Evolutionary conservation across 148 eudicot genomes (phyloP), one percentile per base, ranked within the genome.

Genomic region (Simmondsia chinensis): DNA sequence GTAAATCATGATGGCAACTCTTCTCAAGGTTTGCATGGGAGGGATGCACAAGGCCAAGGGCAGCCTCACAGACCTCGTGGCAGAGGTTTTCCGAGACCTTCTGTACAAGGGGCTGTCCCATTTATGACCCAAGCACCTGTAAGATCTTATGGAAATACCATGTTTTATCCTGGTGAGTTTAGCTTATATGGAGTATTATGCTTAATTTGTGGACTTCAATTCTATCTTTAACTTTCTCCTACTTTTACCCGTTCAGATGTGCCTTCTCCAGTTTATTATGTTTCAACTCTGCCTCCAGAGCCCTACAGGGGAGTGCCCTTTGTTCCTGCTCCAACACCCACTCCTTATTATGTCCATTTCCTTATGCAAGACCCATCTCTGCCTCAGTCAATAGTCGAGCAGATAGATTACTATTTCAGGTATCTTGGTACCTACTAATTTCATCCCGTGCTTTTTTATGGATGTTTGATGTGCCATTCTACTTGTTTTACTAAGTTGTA

Each of bases 331-430:
- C 64, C 74, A 9, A 44, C 62, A 26, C 67, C 64, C 5, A 26
- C 55, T 6, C 20, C 48, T n/a, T 49, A 29, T 40, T 14, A 27
- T 21, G 48, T 48, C 46, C 27, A n/a, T n/a, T n/a, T n/a, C n/a
- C n/a, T n/a, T n/a, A n/a, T 25, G 39, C 20, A 42, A 46, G 82
- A 63, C 46, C 28, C 58, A 17, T 8, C 48, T 54, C 24, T 70
- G 41, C 61, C 49, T 31, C 22, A 11, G 29, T 10, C 16, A 56
- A 45, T 82, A 48, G 49, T 75, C 26, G 53, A 30, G 3, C 93
- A 82, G 39, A 72, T 82, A 33, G 70, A 82, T 16, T 79, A 69
- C 48, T 82, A 82, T 50, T 82, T 82, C 70, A 77, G 93, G 85
- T 75, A 52, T 43, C 43, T 47, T 39, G n/a, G n/a, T 23, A 4